Evolutionary conservation across 495 filamentous ascomycete genomes (phyloP), one percentile per base, ranked within the genome.

Genomic region (Penicillium egyptiacum): DNA sequence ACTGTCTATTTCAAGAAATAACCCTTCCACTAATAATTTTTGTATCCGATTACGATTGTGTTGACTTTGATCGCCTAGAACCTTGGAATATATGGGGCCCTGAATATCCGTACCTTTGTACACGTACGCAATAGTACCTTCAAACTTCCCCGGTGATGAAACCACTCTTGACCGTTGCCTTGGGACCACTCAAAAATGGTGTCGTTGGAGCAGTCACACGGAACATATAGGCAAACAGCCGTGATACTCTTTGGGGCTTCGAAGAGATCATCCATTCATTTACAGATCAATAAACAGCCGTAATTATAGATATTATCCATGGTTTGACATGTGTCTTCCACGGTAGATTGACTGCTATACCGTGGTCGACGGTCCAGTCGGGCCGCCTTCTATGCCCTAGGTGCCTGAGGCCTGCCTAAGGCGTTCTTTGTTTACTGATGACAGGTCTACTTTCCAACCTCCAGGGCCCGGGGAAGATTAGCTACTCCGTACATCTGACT

Each of bases 211-310:
- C n/a, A 51, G 19, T 59, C 59, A 57, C 50, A 53, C 23, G 50
- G 16, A 22, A 53, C n/a, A 22, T 50, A 35, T 14, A 37, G 19
- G 31, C 31, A 50, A 33, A 50, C 2, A 48, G 19, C 47, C 31
- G 5, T 33, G 10, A 43, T 22, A 43, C 3, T 43, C 41, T 22
- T 17, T 31, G 25, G 30, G 17, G 40, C 40, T 9, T 42, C 20
- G 5, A 42, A 11, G n/a, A n/a, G 14, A 45, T 39, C 43, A 20
- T 23, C 9, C 28, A 48, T 28, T 9, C 12, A 35, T 42, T 30
- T 50, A 31, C 25, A 42, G 11, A 46, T 40, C 55, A 68, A 65
- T 55, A 65, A 61, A 66, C 57, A 66, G 55, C 62, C 50, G 17
- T 19, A 59, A 61, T 45, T 31, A 52, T 62, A 42, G 23, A 25